These are phyloP conservation scores for Mortierella sp. DNA, from an alignment of 371 early-diverging fungal genomes.

Conservation along the genomic window DNA sequence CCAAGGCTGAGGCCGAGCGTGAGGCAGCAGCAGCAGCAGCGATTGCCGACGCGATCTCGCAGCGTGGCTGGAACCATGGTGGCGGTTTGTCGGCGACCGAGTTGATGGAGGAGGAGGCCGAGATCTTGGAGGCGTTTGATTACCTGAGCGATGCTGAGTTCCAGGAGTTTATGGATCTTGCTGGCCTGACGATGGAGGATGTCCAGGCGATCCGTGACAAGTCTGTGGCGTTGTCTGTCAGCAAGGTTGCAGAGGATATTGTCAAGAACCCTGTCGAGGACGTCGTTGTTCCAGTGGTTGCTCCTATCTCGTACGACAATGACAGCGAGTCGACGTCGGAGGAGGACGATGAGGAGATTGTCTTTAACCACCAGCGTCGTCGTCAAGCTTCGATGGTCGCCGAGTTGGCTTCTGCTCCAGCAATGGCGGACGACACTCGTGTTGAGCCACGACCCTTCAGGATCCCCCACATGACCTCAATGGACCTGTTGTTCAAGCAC, in stretches of 20 bases:
- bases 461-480: slow-evolving; percentile 53
- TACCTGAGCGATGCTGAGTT: slow-evolving; percentile 49
- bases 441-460: slow-evolving; percentile 13
- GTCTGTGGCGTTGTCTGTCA: slow-evolving; percentile 38
- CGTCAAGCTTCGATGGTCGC: not conserved
- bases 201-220: slow-evolving; percentile 39
- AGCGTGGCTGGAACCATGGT: slow-evolving; percentile 11
- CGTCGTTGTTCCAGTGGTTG: not conserved
- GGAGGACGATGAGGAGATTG: slow-evolving; percentile 5
- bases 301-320: not conserved
- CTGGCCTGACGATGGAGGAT: slow-evolving; percentile 39
- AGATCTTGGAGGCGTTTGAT: slow-evolving; percentile 54
- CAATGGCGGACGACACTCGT: not conserved
- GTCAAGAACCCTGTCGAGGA: not conserved
- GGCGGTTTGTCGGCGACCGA: slow-evolving; percentile 6
- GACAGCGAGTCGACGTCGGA: not conserved
- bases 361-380: not conserved
- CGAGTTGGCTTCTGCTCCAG: not conserved
- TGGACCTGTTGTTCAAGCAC: slow-evolving; percentile 52
- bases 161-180: slow-evolving; percentile 50
- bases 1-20: slow-evolving; percentile 40
- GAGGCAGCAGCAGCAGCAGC: slow-evolving; percentile 46
- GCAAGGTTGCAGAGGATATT: slow-evolving; percentile 28
- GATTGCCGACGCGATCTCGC: slow-evolving; percentile 39
- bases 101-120: slow-evolving; percentile 42